Evolutionary conservation across 495 filamentous ascomycete genomes (phyloP), one percentile per base, ranked within the genome.

Genomic region (Annulohypoxylon maeteangense): DNA sequence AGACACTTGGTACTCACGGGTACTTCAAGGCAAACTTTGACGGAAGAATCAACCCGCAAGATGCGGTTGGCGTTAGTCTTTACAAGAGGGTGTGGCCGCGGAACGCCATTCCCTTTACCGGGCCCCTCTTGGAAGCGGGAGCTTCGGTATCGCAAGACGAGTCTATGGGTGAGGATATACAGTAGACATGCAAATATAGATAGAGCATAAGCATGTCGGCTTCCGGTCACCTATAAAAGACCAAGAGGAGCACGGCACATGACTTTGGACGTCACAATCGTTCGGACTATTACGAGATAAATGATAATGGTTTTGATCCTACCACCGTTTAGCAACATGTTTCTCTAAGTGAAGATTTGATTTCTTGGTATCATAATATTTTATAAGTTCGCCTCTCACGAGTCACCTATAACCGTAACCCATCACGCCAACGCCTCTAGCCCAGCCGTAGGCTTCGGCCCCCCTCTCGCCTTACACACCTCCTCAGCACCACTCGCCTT

Each of bases 11-110:
- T 74, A 99, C 95, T 27, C 95, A 99, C 81, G 95, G 95, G 53
- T 99, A 98, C 83, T 98, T 98, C 85, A 99, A 99, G 87, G 95
- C 94, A 5, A 97, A 91, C 20, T 99, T 99, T 83, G 96, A 99
- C 80, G 93, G 90, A 23, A 92, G 90, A 78, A 93, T 98, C 78
- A 97, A 97, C 80, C 93, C 95, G 4, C 91, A 96, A 80, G 95
- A 99, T 78, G 88, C 93, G 4, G 88, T 99, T 40, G 96, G 92
- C 36, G 91, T 98, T 68, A 94, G 91, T 85, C 76, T 98, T 78
- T 97, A 96, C 80, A 98, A 98, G 89, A 84, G 94, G 47, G 91
- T 97, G 45, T 98, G 92, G 88, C 94, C 94, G 16, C 86, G 92
- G 59, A 84, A 81, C 68, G 88, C 94, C 7, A 81, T 76, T 69